A percentile compares a stretch with the other conserved stretches of the same genome.
Evolutionary conservation across 306 rosid species (phyloP).

Genomic region (Vigna trinervia): DNA sequence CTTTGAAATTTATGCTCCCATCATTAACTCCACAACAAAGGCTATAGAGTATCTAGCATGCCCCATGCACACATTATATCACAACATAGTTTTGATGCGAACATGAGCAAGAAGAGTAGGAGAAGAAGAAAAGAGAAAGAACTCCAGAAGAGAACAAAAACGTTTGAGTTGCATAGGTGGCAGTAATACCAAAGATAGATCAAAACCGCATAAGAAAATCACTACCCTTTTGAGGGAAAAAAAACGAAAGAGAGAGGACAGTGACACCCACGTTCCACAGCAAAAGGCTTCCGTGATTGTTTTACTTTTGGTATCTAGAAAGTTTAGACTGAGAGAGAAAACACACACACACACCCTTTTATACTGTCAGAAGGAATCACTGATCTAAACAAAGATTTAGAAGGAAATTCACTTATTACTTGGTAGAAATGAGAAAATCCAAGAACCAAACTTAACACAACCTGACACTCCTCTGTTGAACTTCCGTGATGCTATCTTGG

Average conservation of each 20-base stretch:
- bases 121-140: not conserved
- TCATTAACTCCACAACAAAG: not conserved
- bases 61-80: slow-evolving; percentile 7
- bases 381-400: too few species aligned
- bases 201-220: not conserved
- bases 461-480: not conserved
- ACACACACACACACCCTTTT: not conserved
- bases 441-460: too few species aligned
- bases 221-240: not conserved
- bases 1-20: not conserved
- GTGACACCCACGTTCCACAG: not conserved
- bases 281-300: not conserved
- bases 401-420: not conserved
- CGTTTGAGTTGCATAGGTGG: not conserved
- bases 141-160: not conserved
- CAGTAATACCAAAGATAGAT: not conserved
- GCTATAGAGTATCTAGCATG: not conserved
- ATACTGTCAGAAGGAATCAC: too few species aligned
- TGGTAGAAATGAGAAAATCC: too few species aligned
- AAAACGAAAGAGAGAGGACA: not conserved
- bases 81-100: not conserved
- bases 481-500: not conserved
- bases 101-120: not conserved
- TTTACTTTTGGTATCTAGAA: not conserved
- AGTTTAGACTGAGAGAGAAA: too few species aligned